Percentiles rank a stretch among this genome's conserved stretches.
Conservation (phyloP, 2,329 filamentous ascomycete species). For the Metarhizium brunneum region DNA sequence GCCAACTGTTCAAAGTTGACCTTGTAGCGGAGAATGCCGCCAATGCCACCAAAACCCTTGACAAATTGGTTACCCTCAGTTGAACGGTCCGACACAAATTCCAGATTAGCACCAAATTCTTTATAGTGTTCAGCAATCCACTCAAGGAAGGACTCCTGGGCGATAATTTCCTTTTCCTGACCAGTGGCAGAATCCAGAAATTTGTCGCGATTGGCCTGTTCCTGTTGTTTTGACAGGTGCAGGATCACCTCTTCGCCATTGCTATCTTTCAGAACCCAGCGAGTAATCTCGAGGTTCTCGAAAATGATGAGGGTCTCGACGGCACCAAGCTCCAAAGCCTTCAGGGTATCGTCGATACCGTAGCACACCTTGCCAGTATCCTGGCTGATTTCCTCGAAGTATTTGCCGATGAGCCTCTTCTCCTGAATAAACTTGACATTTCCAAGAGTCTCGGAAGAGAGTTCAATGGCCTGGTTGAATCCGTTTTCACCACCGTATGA, state of each 20-base stretch:
- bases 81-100: slow-evolving; percentile 96
- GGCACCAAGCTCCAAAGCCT: slow-evolving; percentile 90
- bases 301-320: slow-evolving; percentile 93
- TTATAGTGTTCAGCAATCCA: slow-evolving; percentile 99
- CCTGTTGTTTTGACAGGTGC: slow-evolving; percentile 75
- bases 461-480: slow-evolving; percentile 98
- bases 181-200: slow-evolving; percentile 96
- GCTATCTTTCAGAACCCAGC: slow-evolving; percentile 80
- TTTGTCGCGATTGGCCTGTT: slow-evolving; percentile 61
- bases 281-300: slow-evolving; percentile 91
- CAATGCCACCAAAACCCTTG: slow-evolving; percentile 98
- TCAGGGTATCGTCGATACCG: slow-evolving; percentile 93
- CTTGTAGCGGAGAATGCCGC: slow-evolving; percentile 95
- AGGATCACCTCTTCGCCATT: slow-evolving; percentile 64
- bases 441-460: slow-evolving; percentile 88
- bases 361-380: slow-evolving; percentile 97
- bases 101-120: slow-evolving; percentile 88
- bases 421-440: slow-evolving; percentile 99
- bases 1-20: slow-evolving; percentile 99
- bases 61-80: slow-evolving; percentile 99
- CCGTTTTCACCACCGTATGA: slow-evolving; percentile 99
- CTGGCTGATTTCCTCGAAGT: slow-evolving; percentile 98
- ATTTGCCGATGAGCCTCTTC: slow-evolving; percentile 98
- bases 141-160: slow-evolving; percentile 90
- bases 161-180: slow-evolving; percentile 91